Percentiles rank a stretch among this genome's conserved stretches.
Evolutionary conservation across 2,329 filamentous ascomycete species (phyloP).

Genomic region (Hypoxylon sp.): DNA sequence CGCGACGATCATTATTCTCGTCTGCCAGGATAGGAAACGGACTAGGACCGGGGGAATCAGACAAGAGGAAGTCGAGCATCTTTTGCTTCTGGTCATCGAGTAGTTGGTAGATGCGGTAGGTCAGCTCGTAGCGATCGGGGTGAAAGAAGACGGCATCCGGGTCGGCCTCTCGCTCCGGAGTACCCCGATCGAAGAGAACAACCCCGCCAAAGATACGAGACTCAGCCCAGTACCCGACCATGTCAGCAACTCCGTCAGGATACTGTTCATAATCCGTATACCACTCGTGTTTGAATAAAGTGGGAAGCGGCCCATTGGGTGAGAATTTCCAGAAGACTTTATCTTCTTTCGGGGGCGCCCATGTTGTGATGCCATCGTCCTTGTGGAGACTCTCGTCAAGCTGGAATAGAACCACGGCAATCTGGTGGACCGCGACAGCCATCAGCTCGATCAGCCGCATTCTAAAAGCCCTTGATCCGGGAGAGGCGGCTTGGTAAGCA

Average conservation of each 20-base stretch:
- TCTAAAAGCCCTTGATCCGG: conserved; percentile 32
- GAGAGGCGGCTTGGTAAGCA: conserved; percentile 26
- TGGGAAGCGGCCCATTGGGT: conserved; percentile 22
- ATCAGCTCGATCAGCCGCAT: conserved; percentile 38
- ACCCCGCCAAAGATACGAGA: conserved; percentile 45
- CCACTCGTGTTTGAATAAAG: conserved; percentile 35
- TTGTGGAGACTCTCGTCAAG: conserved; percentile 28
- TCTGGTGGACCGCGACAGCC: conserved; percentile 40
- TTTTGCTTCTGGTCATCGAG: conserved; percentile 35
- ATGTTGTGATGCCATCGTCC: conserved; percentile 22
- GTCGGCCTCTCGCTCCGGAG: conserved; percentile 10
- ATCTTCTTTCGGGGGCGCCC: conserved; percentile 18
- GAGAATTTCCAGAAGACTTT: conserved; percentile 9
- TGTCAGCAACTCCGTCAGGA: conserved; percentile 43
- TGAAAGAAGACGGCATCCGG: conserved; percentile 35
- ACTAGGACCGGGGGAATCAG: conserved; percentile 1
- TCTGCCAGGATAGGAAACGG: conserved; percentile 24
- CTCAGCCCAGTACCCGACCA: conserved; percentile 48
- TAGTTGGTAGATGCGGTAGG: conserved; percentile 41
- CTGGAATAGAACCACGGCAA: conserved; percentile 36
- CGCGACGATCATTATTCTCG: conserved; percentile 39
- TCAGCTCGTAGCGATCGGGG: conserved; percentile 15
- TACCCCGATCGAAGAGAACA: conserved; percentile 44
- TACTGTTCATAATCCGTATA: conserved; percentile 40
- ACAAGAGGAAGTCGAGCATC: conserved; percentile 35